Evolutionary conservation across 2,329 filamentous ascomycete species (phyloP).

Genomic region (Onygenales sp.): DNA sequence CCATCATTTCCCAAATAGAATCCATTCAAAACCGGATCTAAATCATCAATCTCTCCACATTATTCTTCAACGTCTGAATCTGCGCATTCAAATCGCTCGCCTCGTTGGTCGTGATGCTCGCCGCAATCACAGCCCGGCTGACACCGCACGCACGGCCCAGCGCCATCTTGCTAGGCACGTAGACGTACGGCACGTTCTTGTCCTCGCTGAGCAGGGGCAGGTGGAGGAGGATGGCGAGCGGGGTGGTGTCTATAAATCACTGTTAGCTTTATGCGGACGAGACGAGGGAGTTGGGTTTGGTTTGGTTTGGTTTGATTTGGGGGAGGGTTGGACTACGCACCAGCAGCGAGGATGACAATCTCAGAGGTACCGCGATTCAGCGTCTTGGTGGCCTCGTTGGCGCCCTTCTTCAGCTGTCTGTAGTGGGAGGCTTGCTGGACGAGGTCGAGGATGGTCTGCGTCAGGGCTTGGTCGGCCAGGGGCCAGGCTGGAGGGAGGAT

Average conservation of each 20-base stretch:
- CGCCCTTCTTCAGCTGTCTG: constrained; percentile 78
- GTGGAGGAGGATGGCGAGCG: constrained; percentile 80
- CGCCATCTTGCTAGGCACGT: constrained; percentile 68
- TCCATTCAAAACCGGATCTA: constrained; percentile 36
- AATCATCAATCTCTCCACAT: constrained; percentile 92
- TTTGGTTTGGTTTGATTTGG: background rate
- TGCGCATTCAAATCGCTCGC: constrained; percentile 76
- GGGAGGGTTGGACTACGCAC: background rate
- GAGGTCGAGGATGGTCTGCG: constrained; percentile 74
- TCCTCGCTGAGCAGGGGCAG: constrained; percentile 77
- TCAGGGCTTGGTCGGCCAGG: constrained; percentile 61
- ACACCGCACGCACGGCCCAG: constrained; percentile 87
- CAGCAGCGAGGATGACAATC: constrained; percentile 74
- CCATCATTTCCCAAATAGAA: too few species aligned
- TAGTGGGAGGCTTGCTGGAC: constrained; percentile 58
- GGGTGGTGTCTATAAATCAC: constrained; percentile 56
- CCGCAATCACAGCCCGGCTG: constrained; percentile 74
- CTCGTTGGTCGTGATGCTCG: constrained; percentile 85
- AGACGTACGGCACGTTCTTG: constrained; percentile 64
- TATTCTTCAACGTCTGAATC: constrained; percentile 83
- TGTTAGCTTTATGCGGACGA: background rate
- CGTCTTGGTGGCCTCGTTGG: constrained; percentile 79
- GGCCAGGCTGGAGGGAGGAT: constrained; percentile 49
- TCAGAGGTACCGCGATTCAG: constrained; percentile 86
- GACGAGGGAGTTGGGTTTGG: background rate